phyloP scores from a whole-genome alignment of 78 protist genomes.

The Dictyostelium capitatum region DNA sequence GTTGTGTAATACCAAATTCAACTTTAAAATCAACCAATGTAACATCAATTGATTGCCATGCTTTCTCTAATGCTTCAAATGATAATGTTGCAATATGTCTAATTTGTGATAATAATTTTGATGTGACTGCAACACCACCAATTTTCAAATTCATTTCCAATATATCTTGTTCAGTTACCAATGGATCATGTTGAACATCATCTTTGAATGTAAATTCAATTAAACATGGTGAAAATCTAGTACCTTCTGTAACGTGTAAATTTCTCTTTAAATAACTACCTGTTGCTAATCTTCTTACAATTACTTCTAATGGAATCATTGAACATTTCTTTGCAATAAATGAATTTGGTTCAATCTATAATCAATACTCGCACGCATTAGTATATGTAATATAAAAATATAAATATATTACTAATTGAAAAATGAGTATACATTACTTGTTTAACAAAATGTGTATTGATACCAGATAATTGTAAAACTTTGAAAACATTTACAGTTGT shows the following conservation, averaged over 20 bases:
- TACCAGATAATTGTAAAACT: slow-evolving; percentile 53
- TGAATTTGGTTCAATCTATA: slow-evolving; percentile 36
- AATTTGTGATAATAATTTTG: slow-evolving; percentile 41
- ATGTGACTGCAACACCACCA: slow-evolving; percentile 64
- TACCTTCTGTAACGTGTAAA: slow-evolving; percentile 58
- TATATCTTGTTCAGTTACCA: slow-evolving; percentile 71
- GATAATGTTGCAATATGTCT: slow-evolving; percentile 69
- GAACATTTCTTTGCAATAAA: slow-evolving; percentile 76
- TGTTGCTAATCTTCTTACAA: slow-evolving; percentile 78
- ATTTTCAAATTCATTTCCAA: slow-evolving; percentile 56
- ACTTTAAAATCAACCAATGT: slow-evolving; percentile 78
- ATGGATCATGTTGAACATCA: slow-evolving; percentile 78
- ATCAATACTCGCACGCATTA: too few relatives aligned
- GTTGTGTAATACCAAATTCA: slow-evolving; percentile 79
- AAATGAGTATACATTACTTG: slow-evolving; percentile 30
- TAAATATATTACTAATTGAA: too few relatives aligned
- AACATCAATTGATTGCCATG: slow-evolving; percentile 75
- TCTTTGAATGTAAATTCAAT: slow-evolving; percentile 77
- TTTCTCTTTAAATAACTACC: slow-evolving; percentile 79
- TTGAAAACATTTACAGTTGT: slow-evolving; percentile 57
- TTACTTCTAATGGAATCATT: slow-evolving; percentile 80
- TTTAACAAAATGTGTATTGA: slow-evolving; percentile 47
- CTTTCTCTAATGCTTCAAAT: slow-evolving; percentile 72
- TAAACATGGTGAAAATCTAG: slow-evolving; percentile 55
- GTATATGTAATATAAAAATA: neutral